phyloP scores from a whole-genome alignment of 139 green algal genomes.

The Haematococcus lacustris region DNA sequence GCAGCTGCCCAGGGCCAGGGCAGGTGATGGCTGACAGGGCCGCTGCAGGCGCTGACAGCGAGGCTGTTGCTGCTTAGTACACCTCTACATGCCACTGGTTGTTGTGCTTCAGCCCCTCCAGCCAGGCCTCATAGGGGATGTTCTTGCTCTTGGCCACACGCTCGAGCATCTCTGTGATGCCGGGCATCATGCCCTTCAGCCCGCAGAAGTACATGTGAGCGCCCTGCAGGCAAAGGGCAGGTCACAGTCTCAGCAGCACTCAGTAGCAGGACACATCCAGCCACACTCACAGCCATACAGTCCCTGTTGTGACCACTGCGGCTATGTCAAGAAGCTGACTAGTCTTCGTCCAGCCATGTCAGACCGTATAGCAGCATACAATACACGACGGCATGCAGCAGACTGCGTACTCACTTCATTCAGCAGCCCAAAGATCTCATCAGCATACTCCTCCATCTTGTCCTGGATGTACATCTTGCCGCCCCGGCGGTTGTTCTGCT shows the following conservation, averaged over 20 bases:
- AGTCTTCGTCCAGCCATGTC: not conserved
- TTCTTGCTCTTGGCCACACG: constrained; percentile 82
- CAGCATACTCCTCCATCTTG: constrained; percentile 95
- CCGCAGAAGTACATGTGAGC: constrained; percentile 99
- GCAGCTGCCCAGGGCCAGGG: not conserved
- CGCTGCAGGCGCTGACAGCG: not conserved
- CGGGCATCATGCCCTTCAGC: constrained; percentile 98
- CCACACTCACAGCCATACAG: not conserved
- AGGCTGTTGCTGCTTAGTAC: constrained; percentile 60
- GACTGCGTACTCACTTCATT: constrained; percentile 31
- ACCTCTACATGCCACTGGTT: constrained; percentile 95
- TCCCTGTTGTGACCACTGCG: not conserved
- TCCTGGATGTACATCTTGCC: constrained; percentile 97
- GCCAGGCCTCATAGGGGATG: constrained; percentile 82
- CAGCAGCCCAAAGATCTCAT: constrained; percentile 96
- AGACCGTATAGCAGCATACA: not conserved
- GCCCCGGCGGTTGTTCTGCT: constrained; percentile 82
- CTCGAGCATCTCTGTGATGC: constrained; percentile 91
- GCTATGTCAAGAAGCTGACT: not conserved
- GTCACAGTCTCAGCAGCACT: not conserved
- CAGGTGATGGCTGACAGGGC: not conserved
- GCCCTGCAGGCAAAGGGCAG: constrained; percentile 30
- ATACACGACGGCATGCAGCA: not conserved
- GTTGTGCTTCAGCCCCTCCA: constrained; percentile 77
- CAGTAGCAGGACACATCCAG: not conserved